Conservation (phyloP, 108 stramenopile species). For the Cyclotella baltica region DNA sequence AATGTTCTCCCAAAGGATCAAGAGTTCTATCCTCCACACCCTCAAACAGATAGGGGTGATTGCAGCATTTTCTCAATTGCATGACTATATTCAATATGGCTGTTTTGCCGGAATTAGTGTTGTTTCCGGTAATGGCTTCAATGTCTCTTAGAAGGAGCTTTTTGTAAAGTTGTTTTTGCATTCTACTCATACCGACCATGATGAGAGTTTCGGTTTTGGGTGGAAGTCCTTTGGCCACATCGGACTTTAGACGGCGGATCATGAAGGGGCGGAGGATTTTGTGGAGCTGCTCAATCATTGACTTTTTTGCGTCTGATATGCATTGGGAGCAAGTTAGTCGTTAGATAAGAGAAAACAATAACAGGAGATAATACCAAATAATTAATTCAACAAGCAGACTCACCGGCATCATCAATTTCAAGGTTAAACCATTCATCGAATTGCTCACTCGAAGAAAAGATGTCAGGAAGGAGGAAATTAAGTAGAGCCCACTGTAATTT, state of each 20-base stretch:
- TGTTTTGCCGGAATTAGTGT: conserved; percentile 77
- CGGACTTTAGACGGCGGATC: conserved; percentile 96
- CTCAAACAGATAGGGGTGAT: conserved; percentile 99
- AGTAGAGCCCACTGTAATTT: conserved; percentile 83
- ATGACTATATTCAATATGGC: conserved; percentile 95
- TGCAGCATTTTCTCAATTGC: conserved; percentile 99
- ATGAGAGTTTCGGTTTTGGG: conserved; percentile 94
- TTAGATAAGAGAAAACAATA: neutral
- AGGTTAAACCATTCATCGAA: conserved; percentile 97
- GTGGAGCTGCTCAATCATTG: conserved; percentile 97
- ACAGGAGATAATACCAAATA: neutral
- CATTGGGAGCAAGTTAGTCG: neutral
- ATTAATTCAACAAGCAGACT: too few species aligned
- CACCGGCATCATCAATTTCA: conserved; percentile 83
- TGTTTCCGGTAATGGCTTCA: conserved; percentile 80
- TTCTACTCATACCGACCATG: conserved; percentile 90
- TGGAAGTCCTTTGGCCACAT: conserved; percentile 90
- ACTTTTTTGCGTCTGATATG: conserved; percentile 79
- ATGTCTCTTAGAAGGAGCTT: conserved; percentile 89
- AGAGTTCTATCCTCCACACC: conserved; percentile 93
- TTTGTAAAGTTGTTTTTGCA: conserved; percentile 95
- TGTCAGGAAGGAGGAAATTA: conserved; percentile 92
- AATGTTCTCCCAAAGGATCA: conserved; percentile 89
- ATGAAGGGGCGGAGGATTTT: conserved; percentile 98
- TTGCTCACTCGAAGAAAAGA: conserved; percentile 89